phyloP scores from a whole-genome alignment of 306 rosid species.

The Betula pendula region DNA sequence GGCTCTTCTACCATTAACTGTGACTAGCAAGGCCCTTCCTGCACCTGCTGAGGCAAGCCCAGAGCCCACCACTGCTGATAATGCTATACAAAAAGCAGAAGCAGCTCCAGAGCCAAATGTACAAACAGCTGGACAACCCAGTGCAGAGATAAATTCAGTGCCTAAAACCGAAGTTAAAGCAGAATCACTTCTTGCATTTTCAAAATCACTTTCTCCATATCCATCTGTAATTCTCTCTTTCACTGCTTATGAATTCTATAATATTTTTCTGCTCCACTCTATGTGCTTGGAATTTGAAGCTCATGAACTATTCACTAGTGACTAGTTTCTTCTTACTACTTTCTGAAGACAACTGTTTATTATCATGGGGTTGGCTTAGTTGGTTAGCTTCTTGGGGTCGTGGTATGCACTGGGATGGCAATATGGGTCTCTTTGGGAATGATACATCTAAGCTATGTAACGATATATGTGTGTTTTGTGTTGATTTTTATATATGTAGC shows the following conservation, averaged over 20 bases:
- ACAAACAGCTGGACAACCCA: slow-evolving; percentile 44
- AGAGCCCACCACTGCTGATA: slow-evolving; percentile 44
- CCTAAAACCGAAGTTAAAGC: slow-evolving; percentile 61
- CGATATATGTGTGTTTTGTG: no score
- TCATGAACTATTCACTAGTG: neutral
- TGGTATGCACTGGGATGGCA: no score
- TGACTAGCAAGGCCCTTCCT: slow-evolving; percentile 64
- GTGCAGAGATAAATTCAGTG: slow-evolving; percentile 59
- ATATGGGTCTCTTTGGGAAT: no score
- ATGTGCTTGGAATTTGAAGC: neutral
- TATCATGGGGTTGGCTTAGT: no score
- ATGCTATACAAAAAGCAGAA: slow-evolving; percentile 50
- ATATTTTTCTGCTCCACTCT: slow-evolving; percentile 8
- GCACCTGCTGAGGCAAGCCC: slow-evolving; percentile 46
- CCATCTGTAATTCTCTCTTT: slow-evolving; percentile 55
- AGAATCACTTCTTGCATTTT: slow-evolving; percentile 51
- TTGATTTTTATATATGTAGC: neutral
- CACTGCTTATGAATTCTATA: slow-evolving; percentile 12
- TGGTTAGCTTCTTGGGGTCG: no score
- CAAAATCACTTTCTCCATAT: slow-evolving; percentile 81
- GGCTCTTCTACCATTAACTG: slow-evolving; percentile 73
- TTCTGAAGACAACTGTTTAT: neutral
- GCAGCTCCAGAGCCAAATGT: slow-evolving; percentile 39
- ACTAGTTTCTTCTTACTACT: neutral
- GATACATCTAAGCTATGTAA: no score